Conservation (phyloP, 495 filamentous ascomycete species). For the Talaromyces stipitatus region DNA sequence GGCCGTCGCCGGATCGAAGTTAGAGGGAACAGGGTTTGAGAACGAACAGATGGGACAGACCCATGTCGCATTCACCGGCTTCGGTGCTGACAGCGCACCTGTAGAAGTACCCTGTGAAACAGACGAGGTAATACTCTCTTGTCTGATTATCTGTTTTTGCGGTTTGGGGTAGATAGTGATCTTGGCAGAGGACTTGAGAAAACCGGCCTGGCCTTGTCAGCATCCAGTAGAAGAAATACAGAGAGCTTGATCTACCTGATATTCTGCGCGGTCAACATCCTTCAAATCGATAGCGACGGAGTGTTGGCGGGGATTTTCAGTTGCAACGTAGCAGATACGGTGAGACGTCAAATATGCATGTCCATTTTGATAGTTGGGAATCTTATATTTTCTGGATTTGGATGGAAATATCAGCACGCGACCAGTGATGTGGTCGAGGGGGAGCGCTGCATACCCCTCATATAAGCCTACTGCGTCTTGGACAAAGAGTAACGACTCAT, state of each 20-base stretch:
- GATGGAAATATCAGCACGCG: neutral
- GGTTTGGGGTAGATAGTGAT: conserved; percentile 78
- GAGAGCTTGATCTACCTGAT: conserved; percentile 54
- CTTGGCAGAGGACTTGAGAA: conserved; percentile 92
- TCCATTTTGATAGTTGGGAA: conserved; percentile 89
- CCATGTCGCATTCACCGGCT: conserved; percentile 68
- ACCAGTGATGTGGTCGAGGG: neutral
- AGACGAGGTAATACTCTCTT: conserved; percentile 12
- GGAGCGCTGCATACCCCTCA: conserved; percentile 64
- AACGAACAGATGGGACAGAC: conserved; percentile 96
- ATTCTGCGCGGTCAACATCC: conserved; percentile 84
- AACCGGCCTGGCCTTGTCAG: conserved; percentile 60
- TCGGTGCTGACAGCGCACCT: conserved; percentile 16
- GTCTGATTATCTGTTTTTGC: conserved; percentile 44
- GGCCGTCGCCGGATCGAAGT: conserved; percentile 77
- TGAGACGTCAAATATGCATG: conserved; percentile 95
- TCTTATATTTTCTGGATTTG: conserved; percentile 73
- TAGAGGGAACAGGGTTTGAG: conserved; percentile 90
- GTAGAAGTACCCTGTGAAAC: neutral
- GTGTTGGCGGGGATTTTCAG: conserved; percentile 75
- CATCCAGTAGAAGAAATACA: neutral
- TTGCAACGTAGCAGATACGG: conserved; percentile 89
- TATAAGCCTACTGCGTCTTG: conserved; percentile 96
- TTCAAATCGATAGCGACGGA: conserved; percentile 83
- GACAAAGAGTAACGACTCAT: conserved; percentile 88